phyloP scores from a whole-genome alignment of 371 early-diverging fungal genomes.

The Choanephora cucurbitarum region DNA sequence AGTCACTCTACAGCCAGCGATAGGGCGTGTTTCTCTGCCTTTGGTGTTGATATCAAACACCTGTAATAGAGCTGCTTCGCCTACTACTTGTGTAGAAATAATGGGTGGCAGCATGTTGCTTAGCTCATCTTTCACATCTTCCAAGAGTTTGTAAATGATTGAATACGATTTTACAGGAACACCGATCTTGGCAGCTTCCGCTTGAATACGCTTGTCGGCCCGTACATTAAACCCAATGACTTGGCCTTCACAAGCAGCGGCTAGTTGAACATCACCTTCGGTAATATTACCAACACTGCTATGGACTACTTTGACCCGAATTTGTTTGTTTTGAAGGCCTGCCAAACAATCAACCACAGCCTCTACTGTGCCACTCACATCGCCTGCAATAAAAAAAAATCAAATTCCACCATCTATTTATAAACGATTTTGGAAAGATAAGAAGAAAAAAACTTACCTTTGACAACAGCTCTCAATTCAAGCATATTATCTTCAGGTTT shows the following conservation, averaged over 20 bases:
- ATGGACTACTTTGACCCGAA: conserved; percentile 71
- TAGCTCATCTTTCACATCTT: conserved; percentile 80
- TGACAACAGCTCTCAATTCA: conserved; percentile 55
- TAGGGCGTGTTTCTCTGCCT: conserved; percentile 58
- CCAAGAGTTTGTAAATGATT: conserved; percentile 90
- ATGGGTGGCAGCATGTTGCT: conserved; percentile 82
- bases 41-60: conserved; percentile 80
- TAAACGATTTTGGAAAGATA: conserved; percentile 2
- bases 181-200: conserved; percentile 60
- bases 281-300: conserved; percentile 85
- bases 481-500: conserved; percentile 46
- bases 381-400: conserved; percentile 59
- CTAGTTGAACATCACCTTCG: conserved; percentile 78
- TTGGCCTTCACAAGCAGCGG: conserved; percentile 66
- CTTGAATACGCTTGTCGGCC: conserved; percentile 70
- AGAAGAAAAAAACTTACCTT: conserved; percentile 43
- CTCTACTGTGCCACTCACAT: conserved; percentile 95
- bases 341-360: conserved; percentile 82
- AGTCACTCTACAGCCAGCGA: conserved; percentile 89
- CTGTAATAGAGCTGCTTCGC: conserved; percentile 87
- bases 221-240: conserved; percentile 90
- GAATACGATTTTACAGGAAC: conserved; percentile 72
- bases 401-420: neutral
- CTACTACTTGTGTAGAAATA: conserved; percentile 71
- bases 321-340: conserved; percentile 78